phyloP scores from a whole-genome alignment of 768 basidiomycete genomes.

The Lepiota venenata region DNA sequence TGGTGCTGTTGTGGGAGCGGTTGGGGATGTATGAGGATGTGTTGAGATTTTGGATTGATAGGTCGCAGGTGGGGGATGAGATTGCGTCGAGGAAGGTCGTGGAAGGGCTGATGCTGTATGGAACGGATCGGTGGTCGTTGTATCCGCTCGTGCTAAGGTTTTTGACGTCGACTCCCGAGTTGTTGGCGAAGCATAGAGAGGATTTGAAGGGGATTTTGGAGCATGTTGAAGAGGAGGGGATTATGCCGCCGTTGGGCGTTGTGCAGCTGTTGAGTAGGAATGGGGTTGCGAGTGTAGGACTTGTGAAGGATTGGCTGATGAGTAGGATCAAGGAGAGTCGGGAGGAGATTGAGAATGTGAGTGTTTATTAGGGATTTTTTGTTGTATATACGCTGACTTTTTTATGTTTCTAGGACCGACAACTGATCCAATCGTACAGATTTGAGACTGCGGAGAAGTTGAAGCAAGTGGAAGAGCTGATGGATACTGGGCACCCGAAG shows the following conservation, averaged over 20 bases:
- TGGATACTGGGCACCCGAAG: conserved; percentile 72
- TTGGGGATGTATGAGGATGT: conserved; percentile 97
- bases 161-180: conserved; percentile 76
- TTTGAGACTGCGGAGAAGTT: conserved; percentile 78
- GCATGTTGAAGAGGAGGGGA: conserved; percentile 73
- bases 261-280: conserved; percentile 88
- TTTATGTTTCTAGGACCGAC: conserved; percentile 63
- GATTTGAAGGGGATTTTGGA: conserved; percentile 74
- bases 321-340: conserved; percentile 68
- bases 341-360: conserved; percentile 77
- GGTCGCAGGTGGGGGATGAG: conserved; percentile 38
- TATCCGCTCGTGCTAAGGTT: conserved; percentile 89
- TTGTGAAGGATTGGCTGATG: conserved; percentile 91
- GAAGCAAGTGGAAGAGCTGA: conserved; percentile 77
- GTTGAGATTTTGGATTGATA: conserved; percentile 89
- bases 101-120: conserved; percentile 72
- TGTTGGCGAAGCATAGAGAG: conserved; percentile 65
- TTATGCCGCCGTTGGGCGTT: conserved; percentile 88
- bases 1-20: conserved; percentile 89
- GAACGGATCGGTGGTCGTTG: conserved; percentile 62
- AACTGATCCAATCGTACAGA: conserved; percentile 85
- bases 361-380: conserved; percentile 23
- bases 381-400: conserved; percentile 4
- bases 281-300: conserved; percentile 84
- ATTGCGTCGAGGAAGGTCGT: conserved; percentile 58